phyloP scores from a whole-genome alignment of 495 filamentous ascomycete genomes.

The Xylaria palmicola region DNA sequence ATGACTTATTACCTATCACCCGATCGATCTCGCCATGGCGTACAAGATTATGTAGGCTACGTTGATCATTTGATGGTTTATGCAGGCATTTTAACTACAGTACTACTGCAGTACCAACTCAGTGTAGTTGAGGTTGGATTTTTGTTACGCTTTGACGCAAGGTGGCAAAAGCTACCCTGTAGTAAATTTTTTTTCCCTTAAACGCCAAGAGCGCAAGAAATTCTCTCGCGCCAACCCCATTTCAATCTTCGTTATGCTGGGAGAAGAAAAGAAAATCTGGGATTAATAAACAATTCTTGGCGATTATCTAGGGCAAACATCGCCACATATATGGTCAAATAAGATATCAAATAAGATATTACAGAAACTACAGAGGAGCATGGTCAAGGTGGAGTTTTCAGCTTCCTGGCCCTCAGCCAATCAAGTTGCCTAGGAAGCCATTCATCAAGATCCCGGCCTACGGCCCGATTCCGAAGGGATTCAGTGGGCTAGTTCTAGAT shows the following conservation, averaged over 20 bases:
- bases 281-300: too few species aligned
- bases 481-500: background rate
- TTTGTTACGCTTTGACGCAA: background rate
- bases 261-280: background rate
- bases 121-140: background rate
- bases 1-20: background rate
- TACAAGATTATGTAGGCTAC: background rate
- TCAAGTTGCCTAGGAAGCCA: background rate
- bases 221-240: background rate
- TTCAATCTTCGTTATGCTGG: background rate
- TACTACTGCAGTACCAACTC: background rate
- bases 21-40: background rate
- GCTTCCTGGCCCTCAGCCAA: background rate
- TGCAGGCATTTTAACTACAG: too few species aligned
- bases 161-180: background rate
- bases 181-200: background rate
- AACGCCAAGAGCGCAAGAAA: background rate
- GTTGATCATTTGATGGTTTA: background rate
- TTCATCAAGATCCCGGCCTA: background rate
- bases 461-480: slow-evolving; percentile 4
- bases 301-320: too few species aligned
- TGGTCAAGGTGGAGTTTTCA: slow-evolving; percentile 1
- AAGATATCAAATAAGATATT: too few species aligned
- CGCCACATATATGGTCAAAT: too few species aligned
- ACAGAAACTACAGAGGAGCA: background rate